Conservation (phyloP, 345 rosid species). For the Eucalyptus urophylla region DNA sequence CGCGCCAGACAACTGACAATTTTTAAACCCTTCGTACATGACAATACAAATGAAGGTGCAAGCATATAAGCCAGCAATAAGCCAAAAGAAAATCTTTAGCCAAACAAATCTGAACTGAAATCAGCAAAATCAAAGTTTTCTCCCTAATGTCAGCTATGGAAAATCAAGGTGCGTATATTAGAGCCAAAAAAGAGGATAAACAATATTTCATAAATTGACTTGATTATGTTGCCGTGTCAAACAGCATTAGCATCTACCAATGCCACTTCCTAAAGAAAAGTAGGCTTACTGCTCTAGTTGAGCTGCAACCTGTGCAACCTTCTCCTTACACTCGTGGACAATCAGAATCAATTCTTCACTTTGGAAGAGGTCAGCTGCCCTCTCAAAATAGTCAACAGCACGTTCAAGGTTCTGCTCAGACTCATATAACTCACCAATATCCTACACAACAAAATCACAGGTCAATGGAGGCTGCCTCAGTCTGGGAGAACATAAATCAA, state of each 20-base stretch:
- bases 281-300: conserved; percentile 73
- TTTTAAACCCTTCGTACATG: too few species aligned
- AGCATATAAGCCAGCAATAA: too few species aligned
- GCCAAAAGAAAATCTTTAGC: too few species aligned
- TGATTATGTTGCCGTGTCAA: not conserved
- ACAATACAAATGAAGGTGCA: too few species aligned
- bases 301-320: conserved; percentile 91
- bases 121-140: too few species aligned
- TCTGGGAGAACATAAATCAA: not conserved
- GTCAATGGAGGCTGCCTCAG: not conserved
- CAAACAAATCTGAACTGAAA: too few species aligned
- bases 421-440: conserved; percentile 72
- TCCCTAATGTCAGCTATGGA: not conserved
- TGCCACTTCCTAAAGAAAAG: not conserved
- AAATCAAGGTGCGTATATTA: not conserved
- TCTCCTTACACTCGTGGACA: conserved; percentile 92
- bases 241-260: not conserved
- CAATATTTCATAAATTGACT: not conserved
- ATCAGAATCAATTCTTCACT: conserved; percentile 70
- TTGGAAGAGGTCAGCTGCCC: conserved; percentile 72
- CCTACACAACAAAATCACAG: conserved; percentile 21
- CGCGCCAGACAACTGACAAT: too few species aligned
- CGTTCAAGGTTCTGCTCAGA: conserved; percentile 43
- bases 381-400: conserved; percentile 56
- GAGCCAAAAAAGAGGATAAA: not conserved